Evolutionary conservation across 805 yeast genomes (phyloP).

Genomic region (Lipomyces yamanashiensis): DNA sequence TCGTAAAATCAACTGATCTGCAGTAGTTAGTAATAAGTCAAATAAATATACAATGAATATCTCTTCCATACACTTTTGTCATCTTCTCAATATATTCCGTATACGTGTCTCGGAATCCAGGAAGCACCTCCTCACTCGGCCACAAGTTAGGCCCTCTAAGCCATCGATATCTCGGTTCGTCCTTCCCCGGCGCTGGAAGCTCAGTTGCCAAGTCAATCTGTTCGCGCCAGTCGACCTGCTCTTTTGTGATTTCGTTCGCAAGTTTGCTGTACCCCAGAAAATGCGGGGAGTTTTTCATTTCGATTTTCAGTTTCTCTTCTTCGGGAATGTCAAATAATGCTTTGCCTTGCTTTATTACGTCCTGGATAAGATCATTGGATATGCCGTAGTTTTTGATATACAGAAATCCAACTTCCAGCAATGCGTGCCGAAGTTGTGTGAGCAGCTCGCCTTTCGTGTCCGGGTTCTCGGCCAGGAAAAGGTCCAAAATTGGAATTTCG

Average conservation of each 20-base stretch:
- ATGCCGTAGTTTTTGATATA: conserved; percentile 56
- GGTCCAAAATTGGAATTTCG: conserved; percentile 53
- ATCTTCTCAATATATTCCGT: conserved; percentile 26
- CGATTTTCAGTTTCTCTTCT: conserved; percentile 52
- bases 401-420: conserved; percentile 62
- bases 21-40: background rate
- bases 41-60: background rate
- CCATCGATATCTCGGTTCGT: conserved; percentile 35
- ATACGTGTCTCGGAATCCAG: conserved; percentile 22
- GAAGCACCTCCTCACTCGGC: conserved; percentile 32
- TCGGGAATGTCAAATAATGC: conserved; percentile 55
- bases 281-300: conserved; percentile 62
- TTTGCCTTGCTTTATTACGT: conserved; percentile 49
- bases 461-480: conserved; percentile 50
- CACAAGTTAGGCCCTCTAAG: conserved; percentile 32
- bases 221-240: conserved; percentile 61
- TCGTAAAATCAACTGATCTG: conserved; percentile 25
- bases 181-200: conserved; percentile 29
- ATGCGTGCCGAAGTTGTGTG: conserved; percentile 48
- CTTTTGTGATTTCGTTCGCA: conserved; percentile 63
- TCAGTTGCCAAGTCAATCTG: conserved; percentile 56
- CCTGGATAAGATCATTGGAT: conserved; percentile 47
- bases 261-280: conserved; percentile 62
- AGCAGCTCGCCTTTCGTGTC: conserved; percentile 52
- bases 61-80: conserved; percentile 21